These are phyloP conservation scores for Calonectria hongkongensis DNA, from an alignment of 2,329 filamentous ascomycete species.

Conservation along the genomic window DNA sequence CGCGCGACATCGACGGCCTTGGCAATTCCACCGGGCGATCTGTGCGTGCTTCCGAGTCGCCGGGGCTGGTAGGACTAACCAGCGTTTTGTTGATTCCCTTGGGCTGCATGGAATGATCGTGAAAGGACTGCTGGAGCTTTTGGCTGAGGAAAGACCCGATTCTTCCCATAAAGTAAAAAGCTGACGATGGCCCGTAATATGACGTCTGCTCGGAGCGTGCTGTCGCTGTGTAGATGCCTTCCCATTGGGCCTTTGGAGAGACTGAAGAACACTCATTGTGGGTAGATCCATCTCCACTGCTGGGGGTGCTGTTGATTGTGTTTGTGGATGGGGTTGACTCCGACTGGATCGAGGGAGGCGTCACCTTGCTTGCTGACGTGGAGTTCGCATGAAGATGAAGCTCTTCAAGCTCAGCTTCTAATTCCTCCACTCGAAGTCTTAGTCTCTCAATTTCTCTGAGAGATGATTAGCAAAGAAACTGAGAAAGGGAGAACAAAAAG, in stretches of 20 bases:
- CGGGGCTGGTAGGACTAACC: conserved; percentile 28
- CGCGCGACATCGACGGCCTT: conserved; percentile 60
- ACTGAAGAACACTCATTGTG: too few species aligned
- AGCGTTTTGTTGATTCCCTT: conserved; percentile 42
- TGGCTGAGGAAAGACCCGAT: conserved; percentile 61
- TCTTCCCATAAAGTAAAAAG: conserved; percentile 66
- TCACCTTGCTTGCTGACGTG: conserved; percentile 48
- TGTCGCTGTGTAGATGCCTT: conserved; percentile 60
- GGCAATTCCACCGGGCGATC: neutral
- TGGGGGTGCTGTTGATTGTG: neutral
- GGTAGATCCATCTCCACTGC: conserved; percentile 34
- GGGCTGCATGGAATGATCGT: conserved; percentile 42
- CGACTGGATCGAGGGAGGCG: neutral
- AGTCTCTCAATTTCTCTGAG: conserved; percentile 60
- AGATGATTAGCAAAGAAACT: neutral
- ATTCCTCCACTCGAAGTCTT: conserved; percentile 54
- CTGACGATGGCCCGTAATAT: conserved; percentile 67
- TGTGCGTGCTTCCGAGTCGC: neutral
- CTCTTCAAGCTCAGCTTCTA: conserved; percentile 52
- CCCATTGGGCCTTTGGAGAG: conserved; percentile 50
- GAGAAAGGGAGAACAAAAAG: neutral
- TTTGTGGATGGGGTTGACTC: conserved; percentile 23
- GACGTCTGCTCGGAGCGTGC: conserved; percentile 60
- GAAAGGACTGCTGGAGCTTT: conserved; percentile 55
- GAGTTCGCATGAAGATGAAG: neutral